A percentile compares a stretch with the other conserved stretches of the same genome.
phyloP scores from a whole-genome alignment of 805 yeast genomes.

The Ogataea parapolymorpha region DNA sequence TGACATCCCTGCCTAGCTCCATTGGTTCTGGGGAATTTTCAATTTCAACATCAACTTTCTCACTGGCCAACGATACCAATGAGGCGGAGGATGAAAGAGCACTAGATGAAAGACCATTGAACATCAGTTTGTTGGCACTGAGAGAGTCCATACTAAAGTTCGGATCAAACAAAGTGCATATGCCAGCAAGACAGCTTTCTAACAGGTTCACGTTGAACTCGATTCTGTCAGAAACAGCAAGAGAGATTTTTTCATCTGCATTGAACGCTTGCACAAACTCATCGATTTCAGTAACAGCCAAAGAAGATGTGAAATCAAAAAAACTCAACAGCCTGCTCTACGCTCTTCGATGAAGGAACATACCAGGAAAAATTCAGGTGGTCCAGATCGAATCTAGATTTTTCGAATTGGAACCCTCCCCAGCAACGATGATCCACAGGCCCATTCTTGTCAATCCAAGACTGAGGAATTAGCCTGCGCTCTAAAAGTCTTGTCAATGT shows the following conservation, averaged over 20 bases:
- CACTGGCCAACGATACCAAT: not conserved
- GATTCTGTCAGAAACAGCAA: slow-evolving; percentile 26
- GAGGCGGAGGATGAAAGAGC: slow-evolving; percentile 25
- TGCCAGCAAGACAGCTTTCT: slow-evolving; percentile 52
- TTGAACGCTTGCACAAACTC: slow-evolving; percentile 50
- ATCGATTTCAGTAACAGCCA: slow-evolving; percentile 49
- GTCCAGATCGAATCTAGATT: slow-evolving; percentile 43
- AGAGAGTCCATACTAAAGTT: slow-evolving; percentile 37
- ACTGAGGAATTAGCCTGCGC: slow-evolving; percentile 49
- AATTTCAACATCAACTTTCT: not conserved
- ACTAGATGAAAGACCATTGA: slow-evolving; percentile 13
- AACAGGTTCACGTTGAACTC: slow-evolving; percentile 23
- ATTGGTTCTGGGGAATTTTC: slow-evolving; percentile 1
- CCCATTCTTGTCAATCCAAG: slow-evolving; percentile 35
- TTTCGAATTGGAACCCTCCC: slow-evolving; percentile 71
- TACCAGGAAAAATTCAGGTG: slow-evolving; percentile 72
- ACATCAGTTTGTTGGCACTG: slow-evolving; percentile 22
- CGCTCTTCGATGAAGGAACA: slow-evolving; percentile 54
- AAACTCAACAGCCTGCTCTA: slow-evolving; percentile 57
- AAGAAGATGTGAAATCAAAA: slow-evolving; percentile 51
- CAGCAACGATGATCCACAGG: slow-evolving; percentile 51
- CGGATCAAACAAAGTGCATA: slow-evolving; percentile 71
- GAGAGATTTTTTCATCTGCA: slow-evolving; percentile 28
- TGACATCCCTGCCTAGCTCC: not conserved
- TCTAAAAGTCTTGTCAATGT: slow-evolving; percentile 61